Evolutionary conservation across 805 yeast species (phyloP), one percentile per base, ranked within the genome.

Genomic region (Yarrowia sp.): DNA sequence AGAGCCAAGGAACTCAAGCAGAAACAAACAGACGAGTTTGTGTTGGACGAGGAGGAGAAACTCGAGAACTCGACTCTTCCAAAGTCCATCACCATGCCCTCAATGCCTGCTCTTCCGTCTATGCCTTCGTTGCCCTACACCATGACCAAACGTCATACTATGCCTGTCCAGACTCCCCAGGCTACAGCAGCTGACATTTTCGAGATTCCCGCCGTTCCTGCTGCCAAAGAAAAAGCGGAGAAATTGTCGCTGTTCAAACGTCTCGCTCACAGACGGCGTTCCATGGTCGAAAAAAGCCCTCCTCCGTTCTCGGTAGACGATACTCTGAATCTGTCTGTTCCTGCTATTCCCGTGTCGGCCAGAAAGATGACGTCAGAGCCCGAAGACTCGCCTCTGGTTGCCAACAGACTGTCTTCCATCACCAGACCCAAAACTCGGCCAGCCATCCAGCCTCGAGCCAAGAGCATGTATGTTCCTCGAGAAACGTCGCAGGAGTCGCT

Each of bases 381-480:
- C 6, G 61, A 54, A 12, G 61, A 54, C 19, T 54, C 61, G 14
- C 61, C 61, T 10, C 35, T 54, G 14, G 61, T 54, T 3, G 61
- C 61, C 17, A 54, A 38, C 61, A 24, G 61, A 24, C 61, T 54
- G 11, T 51, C 59, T 7, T 24, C 61, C 3, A 36, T 54, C 35
- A 54, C 52, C 4, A 35, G 52, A 7, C 52, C 52, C 17, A 36
- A 19, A 16, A 22, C 40, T 4, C 16, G 56, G 4, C 38, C 56
- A 4, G 14, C 43, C 1, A 24, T 44, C 12, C 35, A 17, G 1
- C 61, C 61, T 4, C 8, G 61, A 54, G 61, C 61, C 26, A 54
- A 54, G 38, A 54, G 61, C 46, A 54, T 54, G 61, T 54, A 54
- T 22, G 46, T 54, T 17, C 46, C 61, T 12, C 41, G 59, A 51